These are phyloP conservation scores for Stagonosporopsis rhizophila DNA, from an alignment of 2,329 filamentous ascomycete genomes.

Conservation along the genomic window DNA sequence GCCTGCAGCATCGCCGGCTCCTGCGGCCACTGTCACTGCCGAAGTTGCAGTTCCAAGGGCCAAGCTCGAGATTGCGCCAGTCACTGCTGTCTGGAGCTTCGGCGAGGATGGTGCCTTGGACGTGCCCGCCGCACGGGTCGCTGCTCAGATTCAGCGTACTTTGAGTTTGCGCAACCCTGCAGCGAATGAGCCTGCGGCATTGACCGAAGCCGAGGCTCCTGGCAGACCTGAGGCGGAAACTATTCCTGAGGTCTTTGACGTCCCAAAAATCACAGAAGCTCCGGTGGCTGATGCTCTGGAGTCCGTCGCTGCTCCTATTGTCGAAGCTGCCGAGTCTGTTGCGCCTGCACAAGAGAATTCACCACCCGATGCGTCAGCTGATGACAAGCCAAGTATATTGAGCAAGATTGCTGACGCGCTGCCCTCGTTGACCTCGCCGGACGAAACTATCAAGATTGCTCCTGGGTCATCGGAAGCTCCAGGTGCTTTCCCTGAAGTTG, in stretches of 20 bases:
- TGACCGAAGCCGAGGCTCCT: background rate
- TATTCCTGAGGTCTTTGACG: background rate
- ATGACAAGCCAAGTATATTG: conserved; percentile 12
- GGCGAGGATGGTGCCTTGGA: conserved; percentile 43
- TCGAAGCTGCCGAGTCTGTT: conserved; percentile 10
- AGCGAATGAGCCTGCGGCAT: background rate
- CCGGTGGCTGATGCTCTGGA: conserved; percentile 6
- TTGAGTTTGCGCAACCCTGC: conserved; percentile 21
- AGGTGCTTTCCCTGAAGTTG: conserved; percentile 29
- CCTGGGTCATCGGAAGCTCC: conserved; percentile 28
- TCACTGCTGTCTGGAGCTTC: conserved; percentile 47
- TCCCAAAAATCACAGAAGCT: background rate
- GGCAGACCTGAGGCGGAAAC: background rate
- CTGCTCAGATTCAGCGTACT: conserved; percentile 35
- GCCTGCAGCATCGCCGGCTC: conserved; percentile 66
- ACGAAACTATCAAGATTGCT: conserved; percentile 8
- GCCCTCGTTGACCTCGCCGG: conserved; percentile 12
- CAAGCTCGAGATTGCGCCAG: conserved; percentile 35
- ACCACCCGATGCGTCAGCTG: conserved; percentile 7
- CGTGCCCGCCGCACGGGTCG: conserved; percentile 42
- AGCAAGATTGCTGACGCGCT: conserved; percentile 14
- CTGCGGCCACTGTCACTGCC: conserved; percentile 47
- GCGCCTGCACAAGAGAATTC: conserved; percentile 1
- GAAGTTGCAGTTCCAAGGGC: conserved; percentile 43
- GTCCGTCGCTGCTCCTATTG: conserved; percentile 6